A percentile compares a stretch with the other conserved stretches of the same genome.
Evolutionary conservation across 1,139 yeast species (phyloP).

Genomic region (Candida anutae): DNA sequence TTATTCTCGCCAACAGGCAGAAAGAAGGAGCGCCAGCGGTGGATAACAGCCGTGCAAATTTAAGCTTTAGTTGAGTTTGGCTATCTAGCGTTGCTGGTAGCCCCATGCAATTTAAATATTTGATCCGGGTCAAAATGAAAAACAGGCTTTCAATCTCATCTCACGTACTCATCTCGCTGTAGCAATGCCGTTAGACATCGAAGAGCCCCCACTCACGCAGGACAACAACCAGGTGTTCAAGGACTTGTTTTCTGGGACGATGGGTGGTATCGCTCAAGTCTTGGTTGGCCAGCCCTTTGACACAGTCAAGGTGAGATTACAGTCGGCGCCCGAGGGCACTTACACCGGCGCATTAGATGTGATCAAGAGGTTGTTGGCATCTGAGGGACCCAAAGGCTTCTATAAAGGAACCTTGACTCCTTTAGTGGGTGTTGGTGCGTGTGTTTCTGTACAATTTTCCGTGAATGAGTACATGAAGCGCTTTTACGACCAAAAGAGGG

Average conservation of each 20-base stretch:
- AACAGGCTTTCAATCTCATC: no score
- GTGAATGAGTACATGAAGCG: constrained; percentile 94
- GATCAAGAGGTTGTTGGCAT: constrained; percentile 54
- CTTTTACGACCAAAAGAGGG: constrained; percentile 37
- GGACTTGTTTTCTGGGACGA: constrained; percentile 83
- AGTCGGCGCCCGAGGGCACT: constrained; percentile 73
- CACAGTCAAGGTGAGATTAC: constrained; percentile 85
- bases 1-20: constrained; percentile 25
- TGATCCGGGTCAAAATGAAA: no score
- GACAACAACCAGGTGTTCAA: constrained; percentile 54
- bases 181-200: constrained; percentile 36
- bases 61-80: no score
- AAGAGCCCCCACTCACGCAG: constrained; percentile 34
- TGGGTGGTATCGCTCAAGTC: constrained; percentile 93
- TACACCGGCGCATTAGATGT: constrained; percentile 74
- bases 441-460: constrained; percentile 74
- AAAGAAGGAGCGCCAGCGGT: no score
- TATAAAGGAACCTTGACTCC: constrained; percentile 85
- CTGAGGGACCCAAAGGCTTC: constrained; percentile 76
- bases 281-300: constrained; percentile 96
- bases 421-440: constrained; percentile 87
- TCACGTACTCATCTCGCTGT: no score
- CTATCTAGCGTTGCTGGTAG: no score
- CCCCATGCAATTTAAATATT: no score
- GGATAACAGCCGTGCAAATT: no score